Conservation (phyloP, 2,329 filamentous ascomycete species). For the Ceratocystis diversiconidia region DNA sequence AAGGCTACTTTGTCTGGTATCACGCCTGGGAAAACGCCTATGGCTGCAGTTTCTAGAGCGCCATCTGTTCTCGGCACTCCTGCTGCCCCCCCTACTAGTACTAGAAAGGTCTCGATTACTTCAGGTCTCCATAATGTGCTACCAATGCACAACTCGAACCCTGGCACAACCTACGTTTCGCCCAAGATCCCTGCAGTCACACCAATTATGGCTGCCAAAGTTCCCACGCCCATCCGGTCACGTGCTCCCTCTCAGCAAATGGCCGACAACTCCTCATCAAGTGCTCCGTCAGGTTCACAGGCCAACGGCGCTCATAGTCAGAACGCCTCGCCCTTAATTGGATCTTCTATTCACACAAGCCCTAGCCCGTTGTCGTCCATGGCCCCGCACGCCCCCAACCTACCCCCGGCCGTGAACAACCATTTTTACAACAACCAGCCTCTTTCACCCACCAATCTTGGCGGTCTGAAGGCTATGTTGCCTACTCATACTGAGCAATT, state of each 20-base stretch:
- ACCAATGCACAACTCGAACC: slow-evolving; percentile 45
- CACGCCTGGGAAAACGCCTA: slow-evolving; percentile 27
- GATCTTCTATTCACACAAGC: slow-evolving; percentile 51
- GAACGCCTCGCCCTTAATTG: slow-evolving; percentile 43
- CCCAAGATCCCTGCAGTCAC: slow-evolving; percentile 68
- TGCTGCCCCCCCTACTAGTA: neutral
- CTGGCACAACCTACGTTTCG: slow-evolving; percentile 49
- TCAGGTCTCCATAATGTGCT: slow-evolving; percentile 32
- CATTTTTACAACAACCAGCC: slow-evolving; percentile 28
- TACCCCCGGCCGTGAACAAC: slow-evolving; percentile 19
- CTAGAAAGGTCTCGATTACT: slow-evolving; percentile 3
- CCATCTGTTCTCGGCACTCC: slow-evolving; percentile 2
- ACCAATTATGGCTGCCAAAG: slow-evolving; percentile 61
- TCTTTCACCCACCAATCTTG: slow-evolving; percentile 48
- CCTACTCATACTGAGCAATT: slow-evolving; percentile 27
- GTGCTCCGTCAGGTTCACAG: slow-evolving; percentile 52
- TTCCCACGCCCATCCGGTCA: slow-evolving; percentile 61
- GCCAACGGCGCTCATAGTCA: slow-evolving; percentile 41
- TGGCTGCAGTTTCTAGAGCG: slow-evolving; percentile 28
- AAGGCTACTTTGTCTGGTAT: slow-evolving; percentile 26
- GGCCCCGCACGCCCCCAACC: slow-evolving; percentile 2
- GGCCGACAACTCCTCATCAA: slow-evolving; percentile 49
- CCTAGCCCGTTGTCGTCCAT: slow-evolving; percentile 42
- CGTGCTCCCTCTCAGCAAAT: slow-evolving; percentile 68
- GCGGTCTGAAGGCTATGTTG: slow-evolving; percentile 42